A percentile compares a stretch with the other conserved stretches of the same genome.
Evolutionary conservation across 331 rosid species (phyloP).

Genomic region (Arachis monticola): DNA sequence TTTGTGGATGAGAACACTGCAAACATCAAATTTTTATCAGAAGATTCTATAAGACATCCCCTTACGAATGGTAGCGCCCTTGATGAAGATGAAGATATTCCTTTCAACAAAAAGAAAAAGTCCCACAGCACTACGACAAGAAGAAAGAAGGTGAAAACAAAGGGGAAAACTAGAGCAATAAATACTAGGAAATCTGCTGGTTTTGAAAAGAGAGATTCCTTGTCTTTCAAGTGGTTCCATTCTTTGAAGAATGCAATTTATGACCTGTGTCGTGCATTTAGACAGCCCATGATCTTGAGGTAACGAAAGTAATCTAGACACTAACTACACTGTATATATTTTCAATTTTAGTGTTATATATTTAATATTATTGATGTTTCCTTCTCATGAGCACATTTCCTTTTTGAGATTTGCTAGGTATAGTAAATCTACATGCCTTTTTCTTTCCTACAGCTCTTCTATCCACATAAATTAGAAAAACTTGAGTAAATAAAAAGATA

Average conservation of each 20-base stretch:
- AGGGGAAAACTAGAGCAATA: constrained; percentile 42
- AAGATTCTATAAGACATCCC: constrained; percentile 38
- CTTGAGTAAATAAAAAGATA: background rate
- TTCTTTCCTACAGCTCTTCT: constrained; percentile 4
- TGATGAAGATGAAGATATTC: constrained; percentile 51
- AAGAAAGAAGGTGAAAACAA: constrained; percentile 64
- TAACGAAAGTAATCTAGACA: constrained; percentile 41
- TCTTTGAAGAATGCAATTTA: constrained; percentile 68
- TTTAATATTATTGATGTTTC: constrained; percentile 32
- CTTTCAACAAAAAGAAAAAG: constrained; percentile 47
- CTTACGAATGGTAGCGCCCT: constrained; percentile 38
- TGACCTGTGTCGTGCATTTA: constrained; percentile 64
- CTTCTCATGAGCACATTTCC: constrained; percentile 7
- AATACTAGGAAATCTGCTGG: constrained; percentile 39
- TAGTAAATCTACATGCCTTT: background rate
- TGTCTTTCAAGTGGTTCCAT: constrained; percentile 57
- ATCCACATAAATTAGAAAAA: background rate
- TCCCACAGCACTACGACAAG: constrained; percentile 47
- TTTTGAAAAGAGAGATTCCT: constrained; percentile 46
- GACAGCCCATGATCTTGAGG: constrained; percentile 84
- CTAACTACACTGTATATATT: constrained; percentile 36
- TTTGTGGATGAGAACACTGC: constrained; percentile 67
- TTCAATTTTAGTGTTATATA: background rate
- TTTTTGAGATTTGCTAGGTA: background rate
- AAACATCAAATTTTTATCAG: constrained; percentile 39